phyloP scores from a whole-genome alignment of 345 rosid species.

The Rubroshorea leprosula region DNA sequence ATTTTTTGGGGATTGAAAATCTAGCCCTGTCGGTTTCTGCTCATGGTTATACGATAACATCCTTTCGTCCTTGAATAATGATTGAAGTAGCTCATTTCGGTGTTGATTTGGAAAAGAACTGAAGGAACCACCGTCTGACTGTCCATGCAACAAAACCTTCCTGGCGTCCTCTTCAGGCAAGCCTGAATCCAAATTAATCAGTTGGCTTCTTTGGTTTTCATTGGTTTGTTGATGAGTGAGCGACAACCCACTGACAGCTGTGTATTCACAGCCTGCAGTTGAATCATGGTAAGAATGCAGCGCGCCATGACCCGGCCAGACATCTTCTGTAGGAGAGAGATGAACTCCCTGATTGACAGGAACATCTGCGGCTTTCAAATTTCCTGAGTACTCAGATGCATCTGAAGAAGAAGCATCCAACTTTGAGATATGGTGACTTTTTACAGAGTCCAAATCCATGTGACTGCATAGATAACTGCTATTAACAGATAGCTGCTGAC shows the following conservation, averaged over 20 bases:
- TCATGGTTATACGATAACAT: slow-evolving; percentile 38
- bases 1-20: slow-evolving; percentile 52
- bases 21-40: slow-evolving; percentile 47
- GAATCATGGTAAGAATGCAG: slow-evolving; percentile 41
- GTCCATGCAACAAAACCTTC: slow-evolving; percentile 37
- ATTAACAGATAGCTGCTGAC: slow-evolving; percentile 23
- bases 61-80: slow-evolving; percentile 63
- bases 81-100: slow-evolving; percentile 77
- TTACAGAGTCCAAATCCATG: slow-evolving; percentile 29
- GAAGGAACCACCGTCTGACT: slow-evolving; percentile 44
- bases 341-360: slow-evolving; percentile 39
- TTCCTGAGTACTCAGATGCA: slow-evolving; percentile 25
- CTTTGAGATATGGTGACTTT: slow-evolving; percentile 30
- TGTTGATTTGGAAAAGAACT: slow-evolving; percentile 53
- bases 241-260: slow-evolving; percentile 42
- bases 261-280: slow-evolving; percentile 33
- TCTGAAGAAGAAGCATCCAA: slow-evolving; percentile 37
- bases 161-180: background rate
- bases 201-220: background rate
- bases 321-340: slow-evolving; percentile 42
- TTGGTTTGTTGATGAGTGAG: slow-evolving; percentile 22
- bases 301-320: slow-evolving; percentile 52
- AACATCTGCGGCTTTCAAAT: slow-evolving; percentile 34
- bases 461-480: background rate
- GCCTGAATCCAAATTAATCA: background rate